These are phyloP conservation scores for Aspergillus terreus DNA, from an alignment of 2,329 filamentous ascomycete genomes.

Conservation along the genomic window DNA sequence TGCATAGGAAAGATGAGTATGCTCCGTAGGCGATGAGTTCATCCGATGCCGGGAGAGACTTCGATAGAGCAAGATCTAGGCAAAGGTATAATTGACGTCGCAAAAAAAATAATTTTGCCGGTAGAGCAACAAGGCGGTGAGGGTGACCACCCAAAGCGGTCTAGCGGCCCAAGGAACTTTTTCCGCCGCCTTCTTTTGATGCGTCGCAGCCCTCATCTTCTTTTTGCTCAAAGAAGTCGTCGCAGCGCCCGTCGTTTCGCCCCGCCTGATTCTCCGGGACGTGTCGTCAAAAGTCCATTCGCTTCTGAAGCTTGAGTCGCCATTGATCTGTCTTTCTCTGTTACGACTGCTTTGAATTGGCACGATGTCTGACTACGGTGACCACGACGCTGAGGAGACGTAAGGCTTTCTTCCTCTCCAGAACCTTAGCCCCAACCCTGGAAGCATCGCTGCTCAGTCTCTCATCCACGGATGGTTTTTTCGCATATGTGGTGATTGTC, in stretches of 20 bases:
- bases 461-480: constrained; percentile 2
- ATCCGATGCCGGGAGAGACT: not conserved
- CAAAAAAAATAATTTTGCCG: constrained; percentile 31
- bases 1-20: constrained; percentile 5
- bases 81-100: constrained; percentile 2
- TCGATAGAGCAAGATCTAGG: constrained; percentile 1
- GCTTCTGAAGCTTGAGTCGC: constrained; percentile 7
- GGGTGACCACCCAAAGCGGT: constrained; percentile 15
- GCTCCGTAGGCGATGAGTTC: not conserved
- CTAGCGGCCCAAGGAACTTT: constrained; percentile 32
- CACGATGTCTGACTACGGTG: constrained; percentile 71
- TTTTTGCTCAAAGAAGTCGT: constrained; percentile 14
- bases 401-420: constrained; percentile 37
- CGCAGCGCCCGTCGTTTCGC: constrained; percentile 14
- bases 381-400: constrained; percentile 60
- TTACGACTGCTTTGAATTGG: constrained; percentile 10
- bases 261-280: constrained; percentile 8
- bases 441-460: not conserved
- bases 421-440: constrained; percentile 11
- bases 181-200: constrained; percentile 31
- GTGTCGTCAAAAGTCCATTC: constrained; percentile 9
- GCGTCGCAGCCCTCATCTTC: constrained; percentile 16
- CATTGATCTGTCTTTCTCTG: constrained; percentile 13
- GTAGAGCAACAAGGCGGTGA: constrained; percentile 26
- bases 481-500: constrained; percentile 11